Conservation (phyloP, 805 yeast genomes). For the Candida michaelii region DNA sequence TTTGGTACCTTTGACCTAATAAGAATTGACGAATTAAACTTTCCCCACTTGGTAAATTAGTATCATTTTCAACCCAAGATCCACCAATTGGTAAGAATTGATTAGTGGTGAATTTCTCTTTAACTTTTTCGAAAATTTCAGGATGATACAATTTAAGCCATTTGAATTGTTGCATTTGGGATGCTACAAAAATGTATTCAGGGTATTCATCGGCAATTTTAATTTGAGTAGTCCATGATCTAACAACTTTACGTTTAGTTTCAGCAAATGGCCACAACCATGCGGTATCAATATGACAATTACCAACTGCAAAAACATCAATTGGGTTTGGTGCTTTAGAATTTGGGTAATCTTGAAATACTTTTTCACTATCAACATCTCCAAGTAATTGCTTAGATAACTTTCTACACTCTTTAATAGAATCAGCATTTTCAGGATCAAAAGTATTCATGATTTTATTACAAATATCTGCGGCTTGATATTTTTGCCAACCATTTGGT, state of each 20-base stretch:
- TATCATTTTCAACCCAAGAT: slow-evolving; percentile 97
- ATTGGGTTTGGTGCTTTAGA: slow-evolving; percentile 34
- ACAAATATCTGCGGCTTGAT: slow-evolving; percentile 76
- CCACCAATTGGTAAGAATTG: slow-evolving; percentile 93
- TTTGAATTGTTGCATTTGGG: slow-evolving; percentile 93
- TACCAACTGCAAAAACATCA: slow-evolving; percentile 84
- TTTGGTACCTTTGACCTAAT: slow-evolving; percentile 84
- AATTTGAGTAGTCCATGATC: slow-evolving; percentile 94
- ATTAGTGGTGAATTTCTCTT: slow-evolving; percentile 65
- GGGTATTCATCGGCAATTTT: slow-evolving; percentile 84
- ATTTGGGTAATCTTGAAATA: slow-evolving; percentile 38
- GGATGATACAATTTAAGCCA: slow-evolving; percentile 92
- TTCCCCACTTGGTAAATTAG: slow-evolving; percentile 94
- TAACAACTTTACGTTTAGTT: slow-evolving; percentile 85
- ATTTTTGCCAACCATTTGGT: slow-evolving; percentile 69
- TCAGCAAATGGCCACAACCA: slow-evolving; percentile 99
- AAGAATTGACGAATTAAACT: slow-evolving; percentile 84
- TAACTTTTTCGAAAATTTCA: slow-evolving; percentile 61
- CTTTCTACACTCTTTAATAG: slow-evolving; percentile 63
- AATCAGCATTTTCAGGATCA: slow-evolving; percentile 62
- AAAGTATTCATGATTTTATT: slow-evolving; percentile 82
- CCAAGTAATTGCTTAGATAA: slow-evolving; percentile 70
- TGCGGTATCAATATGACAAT: slow-evolving; percentile 97
- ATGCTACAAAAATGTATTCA: slow-evolving; percentile 90
- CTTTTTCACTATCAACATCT: slow-evolving; percentile 62